Base-by-base conservation (phyloP, 768 basidiomycete genomes). In the Kockovaella imperatae region DNA sequence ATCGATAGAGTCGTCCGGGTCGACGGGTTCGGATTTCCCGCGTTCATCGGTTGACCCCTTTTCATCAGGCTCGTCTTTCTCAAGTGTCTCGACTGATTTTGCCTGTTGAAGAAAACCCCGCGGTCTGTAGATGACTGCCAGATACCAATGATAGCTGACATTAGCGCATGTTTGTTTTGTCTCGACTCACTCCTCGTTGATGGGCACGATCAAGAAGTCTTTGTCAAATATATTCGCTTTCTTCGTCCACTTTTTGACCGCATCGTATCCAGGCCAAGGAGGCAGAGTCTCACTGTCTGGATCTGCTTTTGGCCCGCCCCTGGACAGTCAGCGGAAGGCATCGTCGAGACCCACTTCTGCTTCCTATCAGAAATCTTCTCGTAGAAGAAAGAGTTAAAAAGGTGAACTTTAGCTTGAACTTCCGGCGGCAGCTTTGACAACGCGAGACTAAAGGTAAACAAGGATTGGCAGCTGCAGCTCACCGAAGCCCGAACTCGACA, bases 331-430 rank as follows among this genome's bases (percentile, higher is more conserved):
- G 17, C 14, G 14, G 26, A 35, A 4, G 0, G n/a, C 15, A 17
- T 42, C 24, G 21, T 1, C 13, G 26, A 10, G 35, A 38, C 21
- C 18, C 36, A 20, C 6, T 42, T 10, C 24, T 26, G 13, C 40
- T 42, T 10, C 66, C 79, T 84, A 45, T 78, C 77, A 49, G 83
- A 83, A 23, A 99, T 73, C 70, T 95, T 93, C 75, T 91, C 87
- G 75, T 91, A 97, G 72, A 99, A 97, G 73, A 96, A 99, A 0
- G 91, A 91, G 69, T 83, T 97, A 75, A 97, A 97, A 3, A 97
- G 78, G 61, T 96, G 83, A 1, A 91, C 76, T 57, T 86, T 78
- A 2, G 81, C 77, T n/a, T n/a, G n/a, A n/a, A n/a, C n/a, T n/a
- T n/a, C n/a, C n/a, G 1, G 81, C 85, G 3, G 86, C 72, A 14